phyloP scores from a whole-genome alignment of 116 monocot genomes.

The Zostera marina region DNA sequence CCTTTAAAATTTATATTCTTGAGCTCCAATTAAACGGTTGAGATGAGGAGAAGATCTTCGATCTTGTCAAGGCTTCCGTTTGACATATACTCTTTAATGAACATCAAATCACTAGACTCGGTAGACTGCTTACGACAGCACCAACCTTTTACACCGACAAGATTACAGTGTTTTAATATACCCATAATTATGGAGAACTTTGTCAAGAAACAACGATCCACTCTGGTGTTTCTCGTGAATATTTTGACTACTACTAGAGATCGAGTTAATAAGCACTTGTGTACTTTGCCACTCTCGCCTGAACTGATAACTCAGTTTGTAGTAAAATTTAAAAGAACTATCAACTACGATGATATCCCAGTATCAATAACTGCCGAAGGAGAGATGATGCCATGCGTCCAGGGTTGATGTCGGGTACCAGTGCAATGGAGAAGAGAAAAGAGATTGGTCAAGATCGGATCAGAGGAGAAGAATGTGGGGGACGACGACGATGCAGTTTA shows the following conservation, averaged over 20 bases:
- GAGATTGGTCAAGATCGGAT: constrained; percentile 17
- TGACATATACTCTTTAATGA: constrained; percentile 25
- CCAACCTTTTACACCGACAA: constrained; percentile 12
- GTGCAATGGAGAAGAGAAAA: constrained; percentile 35
- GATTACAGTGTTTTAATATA: constrained; percentile 11
- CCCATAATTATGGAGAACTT: constrained; percentile 14
- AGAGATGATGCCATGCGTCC: constrained; percentile 34
- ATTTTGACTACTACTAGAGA: constrained; percentile 11
- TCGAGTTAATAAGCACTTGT: constrained; percentile 5
- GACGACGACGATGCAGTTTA: too few species aligned
- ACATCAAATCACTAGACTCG: constrained; percentile 10
- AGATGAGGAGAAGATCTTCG: constrained; percentile 3
- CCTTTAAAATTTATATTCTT: constrained; percentile 10
- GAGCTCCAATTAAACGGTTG: constrained; percentile 7
- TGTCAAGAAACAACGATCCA: constrained; percentile 7
- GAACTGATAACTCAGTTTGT: constrained; percentile 13
- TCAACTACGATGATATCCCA: constrained; percentile 12
- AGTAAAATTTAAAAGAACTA: constrained; percentile 28
- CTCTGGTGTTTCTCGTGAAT: constrained; percentile 2
- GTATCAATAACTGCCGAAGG: constrained; percentile 7
- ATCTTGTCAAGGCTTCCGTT: constrained; percentile 17
- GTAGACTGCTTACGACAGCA: constrained; percentile 6
- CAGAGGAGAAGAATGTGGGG: constrained; percentile 1
- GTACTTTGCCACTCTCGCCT: constrained; percentile 16
- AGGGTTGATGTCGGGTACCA: constrained; percentile 2